A percentile compares a stretch with the other conserved stretches of the same genome.
Evolutionary conservation across 306 rosid genomes (phyloP).

Genomic region (Trifolium pratense): DNA sequence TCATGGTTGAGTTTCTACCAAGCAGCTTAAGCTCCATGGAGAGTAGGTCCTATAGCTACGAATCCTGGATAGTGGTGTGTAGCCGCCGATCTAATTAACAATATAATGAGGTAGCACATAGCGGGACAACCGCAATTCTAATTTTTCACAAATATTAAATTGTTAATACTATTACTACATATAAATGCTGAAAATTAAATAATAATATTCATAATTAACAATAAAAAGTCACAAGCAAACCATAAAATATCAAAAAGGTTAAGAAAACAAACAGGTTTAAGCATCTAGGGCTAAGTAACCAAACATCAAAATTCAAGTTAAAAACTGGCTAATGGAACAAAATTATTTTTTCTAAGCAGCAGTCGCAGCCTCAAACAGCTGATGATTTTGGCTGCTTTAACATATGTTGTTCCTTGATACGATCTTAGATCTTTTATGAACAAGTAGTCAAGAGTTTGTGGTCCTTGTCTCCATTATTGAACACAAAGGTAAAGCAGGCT

Average conservation of each 20-base stretch:
- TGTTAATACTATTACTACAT: background rate
- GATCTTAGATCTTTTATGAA: slow-evolving; percentile 14
- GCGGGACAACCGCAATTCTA: background rate
- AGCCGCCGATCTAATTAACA: background rate
- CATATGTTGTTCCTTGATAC: slow-evolving; percentile 9
- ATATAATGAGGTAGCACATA: background rate
- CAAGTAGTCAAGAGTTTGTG: slow-evolving; percentile 19
- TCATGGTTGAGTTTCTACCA: background rate
- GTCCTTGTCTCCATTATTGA: slow-evolving; percentile 18
- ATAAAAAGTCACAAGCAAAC: background rate
- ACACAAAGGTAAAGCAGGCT: background rate
- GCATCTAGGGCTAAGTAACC: slow-evolving; percentile 8
- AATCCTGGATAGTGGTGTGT: background rate
- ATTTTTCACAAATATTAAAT: background rate
- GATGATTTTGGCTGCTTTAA: background rate
- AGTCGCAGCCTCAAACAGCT: background rate
- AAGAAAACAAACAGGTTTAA: background rate
- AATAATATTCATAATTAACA: background rate
- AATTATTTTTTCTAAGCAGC: background rate
- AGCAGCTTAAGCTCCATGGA: slow-evolving; percentile 16
- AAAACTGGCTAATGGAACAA: background rate
- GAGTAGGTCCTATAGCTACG: background rate
- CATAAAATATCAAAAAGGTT: background rate
- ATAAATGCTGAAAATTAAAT: background rate
- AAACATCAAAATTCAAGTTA: slow-evolving; percentile 3